phyloP scores from a whole-genome alignment of 352 stramenopile species.

The Globisporangium canariense region DNA sequence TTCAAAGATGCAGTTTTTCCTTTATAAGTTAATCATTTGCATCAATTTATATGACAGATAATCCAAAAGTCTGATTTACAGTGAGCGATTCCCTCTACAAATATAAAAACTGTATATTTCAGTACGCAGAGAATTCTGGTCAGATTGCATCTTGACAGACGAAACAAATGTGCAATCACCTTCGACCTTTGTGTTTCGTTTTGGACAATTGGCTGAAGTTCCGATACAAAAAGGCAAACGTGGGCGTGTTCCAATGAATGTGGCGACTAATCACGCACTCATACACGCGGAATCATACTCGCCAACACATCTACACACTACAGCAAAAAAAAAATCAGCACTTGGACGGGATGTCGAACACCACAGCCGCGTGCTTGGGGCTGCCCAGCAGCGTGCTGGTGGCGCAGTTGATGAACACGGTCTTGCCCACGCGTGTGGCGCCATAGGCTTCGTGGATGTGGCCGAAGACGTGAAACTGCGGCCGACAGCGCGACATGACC shows the following conservation, averaged over 20 bases:
- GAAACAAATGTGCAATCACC: neutral
- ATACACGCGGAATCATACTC: neutral
- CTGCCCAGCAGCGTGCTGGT: slow-evolving; percentile 65
- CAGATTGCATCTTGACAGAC: neutral
- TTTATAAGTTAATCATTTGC: neutral
- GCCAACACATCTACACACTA: no score
- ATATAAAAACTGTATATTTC: neutral
- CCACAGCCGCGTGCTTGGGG: slow-evolving; percentile 59
- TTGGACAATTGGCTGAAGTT: slow-evolving; percentile 1
- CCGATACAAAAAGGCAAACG: neutral
- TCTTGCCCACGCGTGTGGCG: slow-evolving; percentile 65
- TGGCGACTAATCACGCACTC: neutral
- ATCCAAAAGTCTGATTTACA: neutral
- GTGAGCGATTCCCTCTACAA: neutral
- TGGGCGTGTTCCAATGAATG: neutral
- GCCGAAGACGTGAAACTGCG: slow-evolving; percentile 88
- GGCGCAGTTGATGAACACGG: slow-evolving; percentile 87
- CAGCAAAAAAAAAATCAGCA: slow-evolving; percentile 22
- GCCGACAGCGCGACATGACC: slow-evolving; percentile 74
- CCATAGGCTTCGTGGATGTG: slow-evolving; percentile 92
- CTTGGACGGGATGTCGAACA: slow-evolving; percentile 73
- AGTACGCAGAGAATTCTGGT: neutral
- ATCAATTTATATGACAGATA: neutral
- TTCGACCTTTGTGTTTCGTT: neutral
- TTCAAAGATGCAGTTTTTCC: neutral